Percentiles rank a stretch among this genome's conserved stretches.
Conservation (phyloP, 805 yeast species). For the Yamadazyma akitaensis region DNA sequence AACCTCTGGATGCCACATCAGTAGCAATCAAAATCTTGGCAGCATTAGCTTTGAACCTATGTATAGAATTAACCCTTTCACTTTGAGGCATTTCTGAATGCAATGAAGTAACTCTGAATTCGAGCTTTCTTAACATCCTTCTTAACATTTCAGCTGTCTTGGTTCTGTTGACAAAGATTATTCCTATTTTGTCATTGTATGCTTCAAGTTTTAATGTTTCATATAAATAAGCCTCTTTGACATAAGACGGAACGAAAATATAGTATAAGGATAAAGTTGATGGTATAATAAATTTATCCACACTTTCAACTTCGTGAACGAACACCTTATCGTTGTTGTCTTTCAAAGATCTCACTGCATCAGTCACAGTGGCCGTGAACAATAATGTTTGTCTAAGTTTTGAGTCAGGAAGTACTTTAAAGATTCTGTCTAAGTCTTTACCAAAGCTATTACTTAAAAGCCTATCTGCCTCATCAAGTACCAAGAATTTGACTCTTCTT, state of each 20-base stretch:
- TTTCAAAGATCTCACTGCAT: constrained; percentile 78
- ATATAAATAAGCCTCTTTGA: constrained; percentile 84
- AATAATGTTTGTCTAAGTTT: constrained; percentile 78
- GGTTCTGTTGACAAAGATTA: constrained; percentile 90
- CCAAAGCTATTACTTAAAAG: constrained; percentile 81
- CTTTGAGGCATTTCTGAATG: constrained; percentile 94
- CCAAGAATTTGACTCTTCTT: constrained; percentile 73
- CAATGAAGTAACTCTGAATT: constrained; percentile 79
- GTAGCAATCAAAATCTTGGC: constrained; percentile 93
- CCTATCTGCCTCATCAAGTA: constrained; percentile 95
- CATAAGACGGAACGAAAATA: constrained; percentile 78
- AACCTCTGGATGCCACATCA: constrained; percentile 96
- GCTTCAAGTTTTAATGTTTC: constrained; percentile 61
- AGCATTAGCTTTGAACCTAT: constrained; percentile 90
- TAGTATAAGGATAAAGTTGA: constrained; percentile 61
- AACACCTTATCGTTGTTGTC: constrained; percentile 61
- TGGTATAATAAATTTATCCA: constrained; percentile 80
- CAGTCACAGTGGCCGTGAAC: constrained; percentile 95
- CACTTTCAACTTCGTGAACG: constrained; percentile 70
- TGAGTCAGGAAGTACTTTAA: constrained; percentile 67
- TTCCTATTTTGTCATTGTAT: constrained; percentile 64
- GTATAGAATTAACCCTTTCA: constrained; percentile 88
- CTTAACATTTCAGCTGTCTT: constrained; percentile 84
- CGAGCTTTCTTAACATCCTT: constrained; percentile 69
- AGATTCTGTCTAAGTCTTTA: constrained; percentile 69